These are phyloP conservation scores for Mucuna pruriens DNA, from an alignment of 306 rosid genomes.

Conservation along the genomic window DNA sequence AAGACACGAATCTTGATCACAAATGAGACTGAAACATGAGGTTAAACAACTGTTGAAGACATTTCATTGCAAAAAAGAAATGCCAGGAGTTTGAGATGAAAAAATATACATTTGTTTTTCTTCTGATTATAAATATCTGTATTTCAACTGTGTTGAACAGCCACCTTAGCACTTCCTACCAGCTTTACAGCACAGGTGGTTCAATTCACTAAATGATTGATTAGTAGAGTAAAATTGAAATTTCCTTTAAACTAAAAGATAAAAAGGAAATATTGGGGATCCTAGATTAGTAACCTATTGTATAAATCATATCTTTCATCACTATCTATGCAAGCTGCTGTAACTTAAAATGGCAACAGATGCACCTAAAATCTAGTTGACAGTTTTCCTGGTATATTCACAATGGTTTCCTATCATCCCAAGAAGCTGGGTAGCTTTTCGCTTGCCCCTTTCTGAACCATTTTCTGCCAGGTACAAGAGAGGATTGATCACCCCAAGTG, in stretches of 20 bases:
- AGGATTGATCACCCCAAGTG: conserved; percentile 56
- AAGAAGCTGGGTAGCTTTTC: conserved; percentile 78
- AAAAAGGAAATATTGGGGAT: conserved; percentile 26
- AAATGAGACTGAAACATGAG: neutral
- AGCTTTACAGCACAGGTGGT: conserved; percentile 6
- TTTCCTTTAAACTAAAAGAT: conserved; percentile 41
- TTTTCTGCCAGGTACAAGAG: conserved; percentile 60
- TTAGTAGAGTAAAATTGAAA: neutral
- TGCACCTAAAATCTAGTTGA: conserved; percentile 49
- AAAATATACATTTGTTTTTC: neutral
- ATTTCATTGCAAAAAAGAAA: neutral
- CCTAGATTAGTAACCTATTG: neutral
- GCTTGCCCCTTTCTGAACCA: conserved; percentile 80
- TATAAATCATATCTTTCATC: neutral
- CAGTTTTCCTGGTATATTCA: conserved; percentile 45
- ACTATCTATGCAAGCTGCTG: conserved; percentile 34
- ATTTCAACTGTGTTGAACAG: conserved; percentile 12
- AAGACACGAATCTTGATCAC: conserved; percentile 35
- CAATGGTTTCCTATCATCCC: conserved; percentile 62
- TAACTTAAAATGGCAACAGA: conserved; percentile 39
- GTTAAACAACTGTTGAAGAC: neutral
- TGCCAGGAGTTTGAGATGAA: neutral
- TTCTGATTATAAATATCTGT: neutral
- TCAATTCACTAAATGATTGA: conserved; percentile 24
- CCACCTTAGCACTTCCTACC: neutral